Evolutionary conservation across 192 early-diverging fungal species (phyloP).

Genomic region (Coemansia furcata): DNA sequence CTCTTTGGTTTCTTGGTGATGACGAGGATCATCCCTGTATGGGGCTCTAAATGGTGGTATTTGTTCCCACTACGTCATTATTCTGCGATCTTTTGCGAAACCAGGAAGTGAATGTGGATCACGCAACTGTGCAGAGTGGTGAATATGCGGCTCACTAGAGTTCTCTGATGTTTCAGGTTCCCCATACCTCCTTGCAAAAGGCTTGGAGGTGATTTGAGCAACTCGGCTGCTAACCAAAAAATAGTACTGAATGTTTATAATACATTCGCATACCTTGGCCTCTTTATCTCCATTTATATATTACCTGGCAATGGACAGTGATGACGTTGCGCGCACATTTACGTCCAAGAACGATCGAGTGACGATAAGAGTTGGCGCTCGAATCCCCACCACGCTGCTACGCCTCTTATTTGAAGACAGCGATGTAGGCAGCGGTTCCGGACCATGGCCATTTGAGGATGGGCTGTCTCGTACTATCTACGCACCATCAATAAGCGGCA

Average conservation of each 20-base stretch:
- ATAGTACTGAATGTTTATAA: not conserved
- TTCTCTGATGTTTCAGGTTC: not conserved
- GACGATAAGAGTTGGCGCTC: conserved; percentile 6
- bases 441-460: not conserved
- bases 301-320: not conserved
- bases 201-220: not conserved
- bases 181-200: not conserved
- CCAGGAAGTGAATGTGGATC: too few species aligned
- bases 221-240: not conserved
- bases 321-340: not conserved
- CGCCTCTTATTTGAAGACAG: conserved; percentile 29
- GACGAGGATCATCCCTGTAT: not conserved
- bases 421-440: not conserved
- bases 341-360: conserved; percentile 27
- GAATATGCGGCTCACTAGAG: too few species aligned
- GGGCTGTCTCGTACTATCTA: conserved; percentile 10
- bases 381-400: conserved; percentile 24
- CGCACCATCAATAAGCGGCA: conserved; percentile 25
- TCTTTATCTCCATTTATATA: not conserved
- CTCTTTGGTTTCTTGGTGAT: not conserved
- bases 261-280: not conserved
- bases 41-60: not conserved
- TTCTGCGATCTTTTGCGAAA: too few species aligned
- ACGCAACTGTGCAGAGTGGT: too few species aligned
- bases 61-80: too few species aligned